A percentile compares a stretch with the other conserved stretches of the same genome.
phyloP scores from a whole-genome alignment of 805 yeast species.

The Wickerhamiella nectarea region DNA sequence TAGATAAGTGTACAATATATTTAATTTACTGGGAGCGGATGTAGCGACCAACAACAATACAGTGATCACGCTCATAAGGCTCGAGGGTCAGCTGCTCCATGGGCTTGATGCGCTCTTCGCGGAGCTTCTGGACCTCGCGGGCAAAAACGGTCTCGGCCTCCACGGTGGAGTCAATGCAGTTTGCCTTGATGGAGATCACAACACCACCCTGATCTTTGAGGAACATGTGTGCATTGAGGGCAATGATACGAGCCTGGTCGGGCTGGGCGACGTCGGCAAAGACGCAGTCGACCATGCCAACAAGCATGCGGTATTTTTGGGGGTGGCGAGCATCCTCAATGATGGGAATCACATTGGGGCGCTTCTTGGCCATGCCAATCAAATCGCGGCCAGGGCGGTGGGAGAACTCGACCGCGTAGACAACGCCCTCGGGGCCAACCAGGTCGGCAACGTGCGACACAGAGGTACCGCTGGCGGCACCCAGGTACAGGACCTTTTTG shows the following conservation, averaged over 20 bases:
- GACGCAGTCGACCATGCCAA: constrained; percentile 97
- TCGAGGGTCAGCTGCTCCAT: constrained; percentile 96
- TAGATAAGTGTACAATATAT: neutral
- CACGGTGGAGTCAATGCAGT: constrained; percentile 99
- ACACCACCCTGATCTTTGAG: constrained; percentile 98
- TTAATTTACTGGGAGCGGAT: constrained; percentile 52
- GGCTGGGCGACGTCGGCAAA: constrained; percentile 99
- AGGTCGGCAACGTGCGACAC: constrained; percentile 97
- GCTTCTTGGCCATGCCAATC: constrained; percentile 99
- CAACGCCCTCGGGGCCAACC: constrained; percentile 98
- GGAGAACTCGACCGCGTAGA: constrained; percentile 97
- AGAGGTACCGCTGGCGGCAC: constrained; percentile 99
- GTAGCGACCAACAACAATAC: constrained; percentile 96
- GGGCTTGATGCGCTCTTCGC: constrained; percentile 98
- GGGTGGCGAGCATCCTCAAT: constrained; percentile 99
- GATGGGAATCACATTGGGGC: constrained; percentile 97
- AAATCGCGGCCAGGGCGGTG: constrained; percentile 99
- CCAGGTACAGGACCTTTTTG: constrained; percentile 89
- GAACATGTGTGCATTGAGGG: constrained; percentile 95
- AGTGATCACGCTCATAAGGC: constrained; percentile 99
- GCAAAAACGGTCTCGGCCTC: constrained; percentile 99
- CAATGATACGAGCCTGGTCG: constrained; percentile 99
- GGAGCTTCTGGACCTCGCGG: constrained; percentile 95
- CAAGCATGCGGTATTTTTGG: constrained; percentile 97
- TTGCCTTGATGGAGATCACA: constrained; percentile 96